Evolutionary conservation across 441 rosid genomes (phyloP).

Genomic region (Pelargonium myrrhifolium): DNA sequence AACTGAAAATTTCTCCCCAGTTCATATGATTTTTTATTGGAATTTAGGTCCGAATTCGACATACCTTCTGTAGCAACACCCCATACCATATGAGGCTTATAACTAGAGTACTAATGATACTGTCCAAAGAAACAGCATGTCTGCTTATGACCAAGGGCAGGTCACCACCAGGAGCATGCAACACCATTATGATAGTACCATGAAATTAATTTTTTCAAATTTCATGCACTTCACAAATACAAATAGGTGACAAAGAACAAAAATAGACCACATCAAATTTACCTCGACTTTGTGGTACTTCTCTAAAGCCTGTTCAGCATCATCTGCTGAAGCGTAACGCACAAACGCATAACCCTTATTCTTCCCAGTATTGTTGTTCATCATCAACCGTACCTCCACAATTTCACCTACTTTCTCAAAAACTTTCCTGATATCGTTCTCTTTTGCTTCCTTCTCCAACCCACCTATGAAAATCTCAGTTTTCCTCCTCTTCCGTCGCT

Average conservation of each 20-base stretch:
- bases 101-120: too few species aligned
- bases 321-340: conserved; percentile 26
- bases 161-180: background rate
- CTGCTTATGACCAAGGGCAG: background rate
- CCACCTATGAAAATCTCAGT: conserved; percentile 36
- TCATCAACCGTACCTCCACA: conserved; percentile 23
- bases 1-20: too few species aligned
- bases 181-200: background rate
- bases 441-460: conserved; percentile 22
- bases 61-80: too few species aligned
- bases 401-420: conserved; percentile 29
- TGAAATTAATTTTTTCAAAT: background rate
- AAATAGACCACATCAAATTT: background rate
- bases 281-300: conserved; percentile 25
- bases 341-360: conserved; percentile 33
- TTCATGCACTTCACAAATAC: background rate
- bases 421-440: conserved; percentile 27
- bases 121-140: background rate
- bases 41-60: too few species aligned
- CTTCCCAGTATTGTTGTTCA: conserved; percentile 21
- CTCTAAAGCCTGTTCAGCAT: conserved; percentile 31
- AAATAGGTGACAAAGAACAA: background rate
- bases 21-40: too few species aligned
- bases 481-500: conserved; percentile 25
- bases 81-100: too few species aligned